A percentile compares a stretch with the other conserved stretches of the same genome.
phyloP scores from a whole-genome alignment of 2,329 filamentous ascomycete species.

The Aspergillus sergii region DNA sequence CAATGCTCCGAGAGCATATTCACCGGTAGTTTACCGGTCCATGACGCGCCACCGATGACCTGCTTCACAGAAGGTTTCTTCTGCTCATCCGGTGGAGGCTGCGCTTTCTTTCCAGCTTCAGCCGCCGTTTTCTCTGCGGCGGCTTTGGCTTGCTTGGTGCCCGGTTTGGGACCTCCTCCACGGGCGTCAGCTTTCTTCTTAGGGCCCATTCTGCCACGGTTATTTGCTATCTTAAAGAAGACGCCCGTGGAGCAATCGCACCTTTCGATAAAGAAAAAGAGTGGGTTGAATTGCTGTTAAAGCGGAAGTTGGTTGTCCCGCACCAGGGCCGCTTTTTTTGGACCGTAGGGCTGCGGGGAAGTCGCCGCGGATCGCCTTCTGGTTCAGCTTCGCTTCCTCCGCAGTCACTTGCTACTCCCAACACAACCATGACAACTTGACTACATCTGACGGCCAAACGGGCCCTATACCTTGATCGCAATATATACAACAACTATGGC shows the following conservation, averaged over 20 bases:
- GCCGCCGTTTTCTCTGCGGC: slow-evolving; percentile 34
- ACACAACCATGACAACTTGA: slow-evolving; percentile 1
- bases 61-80: slow-evolving; percentile 68
- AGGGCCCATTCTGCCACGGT: slow-evolving; percentile 37
- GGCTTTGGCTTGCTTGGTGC: slow-evolving; percentile 45
- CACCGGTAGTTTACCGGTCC: slow-evolving; percentile 95
- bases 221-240: slow-evolving; percentile 7
- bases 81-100: slow-evolving; percentile 46
- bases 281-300: slow-evolving; percentile 10
- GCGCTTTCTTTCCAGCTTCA: slow-evolving; percentile 35
- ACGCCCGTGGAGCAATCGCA: slow-evolving; percentile 27
- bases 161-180: slow-evolving; percentile 43
- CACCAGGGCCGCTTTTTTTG: slow-evolving; percentile 30
- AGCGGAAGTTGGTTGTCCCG: slow-evolving; percentile 30
- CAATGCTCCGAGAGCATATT: slow-evolving; percentile 93
- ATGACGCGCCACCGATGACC: slow-evolving; percentile 89
- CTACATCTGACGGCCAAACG: not conserved
- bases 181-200: slow-evolving; percentile 45
- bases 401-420: slow-evolving; percentile 1
- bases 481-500: not conserved
- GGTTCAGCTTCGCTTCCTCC: slow-evolving; percentile 7
- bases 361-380: slow-evolving; percentile 5
- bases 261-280: not conserved
- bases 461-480: not conserved
- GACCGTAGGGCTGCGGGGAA: slow-evolving; percentile 16